Evolutionary conservation across 2,329 filamentous ascomycete genomes (phyloP).

Genomic region (Tympanopsis confertula): DNA sequence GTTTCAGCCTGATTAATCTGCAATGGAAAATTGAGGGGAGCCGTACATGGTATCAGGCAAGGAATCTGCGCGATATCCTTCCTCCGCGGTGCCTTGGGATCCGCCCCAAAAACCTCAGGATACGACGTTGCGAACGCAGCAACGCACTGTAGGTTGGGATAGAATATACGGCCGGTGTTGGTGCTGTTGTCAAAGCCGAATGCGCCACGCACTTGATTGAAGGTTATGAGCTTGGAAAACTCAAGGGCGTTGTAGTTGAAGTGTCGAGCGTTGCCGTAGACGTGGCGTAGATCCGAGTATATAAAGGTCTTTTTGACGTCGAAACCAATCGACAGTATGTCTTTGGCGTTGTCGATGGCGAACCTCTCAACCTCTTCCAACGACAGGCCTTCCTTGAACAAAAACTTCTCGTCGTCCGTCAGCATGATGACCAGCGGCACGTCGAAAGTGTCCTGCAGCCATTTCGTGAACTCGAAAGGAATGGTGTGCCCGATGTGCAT

Average conservation of each 20-base stretch:
- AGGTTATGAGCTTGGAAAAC: conserved; percentile 34
- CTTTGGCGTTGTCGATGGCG: conserved; percentile 54
- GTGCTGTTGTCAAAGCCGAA: conserved; percentile 48
- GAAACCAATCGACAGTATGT: conserved; percentile 74
- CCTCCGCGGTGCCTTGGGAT: conserved; percentile 55
- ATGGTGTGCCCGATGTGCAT: conserved; percentile 60
- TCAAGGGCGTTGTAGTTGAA: conserved; percentile 60
- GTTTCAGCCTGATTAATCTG: no score
- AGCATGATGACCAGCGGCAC: conserved; percentile 91
- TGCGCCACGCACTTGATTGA: conserved; percentile 45
- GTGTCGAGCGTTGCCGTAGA: conserved; percentile 57
- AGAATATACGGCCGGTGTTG: conserved; percentile 39
- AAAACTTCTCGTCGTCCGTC: conserved; percentile 64
- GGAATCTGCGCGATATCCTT: no score
- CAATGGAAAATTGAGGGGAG: no score
- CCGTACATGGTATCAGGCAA: conserved; percentile 75
- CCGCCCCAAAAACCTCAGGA: conserved; percentile 76
- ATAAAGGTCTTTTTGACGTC: conserved; percentile 86
- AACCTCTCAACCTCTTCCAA: conserved; percentile 45
- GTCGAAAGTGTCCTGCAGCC: conserved; percentile 82
- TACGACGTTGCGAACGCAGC: conserved; percentile 57
- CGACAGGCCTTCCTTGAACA: conserved; percentile 63
- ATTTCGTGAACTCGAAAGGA: conserved; percentile 56
- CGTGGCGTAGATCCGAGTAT: conserved; percentile 68
- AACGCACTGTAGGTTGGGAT: conserved; percentile 45